Percentiles rank a stretch among this genome's conserved stretches.
Evolutionary conservation across 345 rosid species (phyloP).

Genomic region (Tarenaya hassleriana): DNA sequence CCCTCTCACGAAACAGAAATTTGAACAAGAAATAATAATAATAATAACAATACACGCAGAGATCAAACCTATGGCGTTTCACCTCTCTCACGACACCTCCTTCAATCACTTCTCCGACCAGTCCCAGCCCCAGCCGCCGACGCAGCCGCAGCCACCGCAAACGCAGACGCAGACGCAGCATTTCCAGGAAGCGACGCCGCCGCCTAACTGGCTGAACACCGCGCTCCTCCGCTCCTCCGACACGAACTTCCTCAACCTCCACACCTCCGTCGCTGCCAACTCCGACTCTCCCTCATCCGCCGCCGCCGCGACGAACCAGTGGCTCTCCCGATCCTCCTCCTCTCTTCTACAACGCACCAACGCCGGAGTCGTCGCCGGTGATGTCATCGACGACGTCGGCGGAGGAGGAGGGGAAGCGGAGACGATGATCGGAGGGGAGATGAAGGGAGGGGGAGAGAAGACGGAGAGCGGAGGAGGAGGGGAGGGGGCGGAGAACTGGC

Average conservation of each 20-base stretch:
- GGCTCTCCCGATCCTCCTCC: slow-evolving; percentile 67
- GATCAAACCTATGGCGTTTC: slow-evolving; percentile 57
- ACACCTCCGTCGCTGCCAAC: slow-evolving; percentile 41
- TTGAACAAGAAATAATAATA: not conserved
- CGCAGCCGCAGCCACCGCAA: slow-evolving; percentile 26
- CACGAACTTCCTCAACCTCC: slow-evolving; percentile 77
- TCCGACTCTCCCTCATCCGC: slow-evolving; percentile 39
- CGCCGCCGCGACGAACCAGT: slow-evolving; percentile 44
- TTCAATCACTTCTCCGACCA: slow-evolving; percentile 71
- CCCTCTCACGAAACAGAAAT: slow-evolving; percentile 29
- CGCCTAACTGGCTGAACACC: slow-evolving; percentile 85
- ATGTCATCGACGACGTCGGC: slow-evolving; percentile 51
- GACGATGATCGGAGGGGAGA: slow-evolving; percentile 12
- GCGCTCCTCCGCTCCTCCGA: slow-evolving; percentile 66
- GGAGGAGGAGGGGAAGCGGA: slow-evolving; percentile 30
- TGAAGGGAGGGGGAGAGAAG: slow-evolving; percentile 39
- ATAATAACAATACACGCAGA: not conserved
- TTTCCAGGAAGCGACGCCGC: slow-evolving; percentile 45
- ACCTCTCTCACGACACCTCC: slow-evolving; percentile 64
- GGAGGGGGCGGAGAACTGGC: slow-evolving; percentile 67
- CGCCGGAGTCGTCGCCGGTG: slow-evolving; percentile 47
- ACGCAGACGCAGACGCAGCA: slow-evolving; percentile 38
- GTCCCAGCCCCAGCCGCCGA: slow-evolving; percentile 34
- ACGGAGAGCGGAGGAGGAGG: slow-evolving; percentile 37
- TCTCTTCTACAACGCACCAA: slow-evolving; percentile 32